Evolutionary conservation across 164 flowering plant species (phyloP), one percentile per base, ranked within the genome.

Genomic region (Nelumbo lutea): DNA sequence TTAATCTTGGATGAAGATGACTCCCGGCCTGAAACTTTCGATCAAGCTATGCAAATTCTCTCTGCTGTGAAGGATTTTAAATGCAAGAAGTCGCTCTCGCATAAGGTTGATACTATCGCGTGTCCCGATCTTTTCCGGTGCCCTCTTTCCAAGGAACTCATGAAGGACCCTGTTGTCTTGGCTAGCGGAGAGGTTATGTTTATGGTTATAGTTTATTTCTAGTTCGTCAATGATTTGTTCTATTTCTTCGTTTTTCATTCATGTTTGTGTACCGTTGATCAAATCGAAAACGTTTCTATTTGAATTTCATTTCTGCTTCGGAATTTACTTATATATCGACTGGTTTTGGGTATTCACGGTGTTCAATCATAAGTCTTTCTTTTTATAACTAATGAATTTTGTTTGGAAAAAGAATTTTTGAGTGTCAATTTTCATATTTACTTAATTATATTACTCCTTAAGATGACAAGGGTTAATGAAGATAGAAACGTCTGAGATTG

Each of bases 141-240:
- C 69, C 90, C 93, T 10, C 73, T 90, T 41, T 90, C 96, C 8
- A 79, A 77, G 38, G 79, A 81, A 68, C 61, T 90, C n/a, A 90
- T 90, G 91, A 81, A 64, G 59, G 91, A 90, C 76, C 96, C 96
- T 59, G 93, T 90, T 10, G 62, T 88, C 63, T 64, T 88, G 13
- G 77, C 88, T 9, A 77, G 88, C 13, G 97, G 97, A 13, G 87
- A 87, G 96, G 97, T 91, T 53, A 42, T 79, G n/a, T 2, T 47
- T 61, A 67, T 39, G 42, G 15, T 9, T 48, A 13, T 15, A 42
- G 27, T 40, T 51, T 59, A 1, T 65, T 42, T 2, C 4, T 42
- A 59, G 4, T 8, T 64, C n/a, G 1, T 41, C 46, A 9, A 14
- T 48, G 46, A 14, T 60, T 1, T 9, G n/a, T 46, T 48, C 9